Base-by-base conservation (phyloP, 2,329 filamentous ascomycete species). In the Colletotrichum cuscutae region DNA sequence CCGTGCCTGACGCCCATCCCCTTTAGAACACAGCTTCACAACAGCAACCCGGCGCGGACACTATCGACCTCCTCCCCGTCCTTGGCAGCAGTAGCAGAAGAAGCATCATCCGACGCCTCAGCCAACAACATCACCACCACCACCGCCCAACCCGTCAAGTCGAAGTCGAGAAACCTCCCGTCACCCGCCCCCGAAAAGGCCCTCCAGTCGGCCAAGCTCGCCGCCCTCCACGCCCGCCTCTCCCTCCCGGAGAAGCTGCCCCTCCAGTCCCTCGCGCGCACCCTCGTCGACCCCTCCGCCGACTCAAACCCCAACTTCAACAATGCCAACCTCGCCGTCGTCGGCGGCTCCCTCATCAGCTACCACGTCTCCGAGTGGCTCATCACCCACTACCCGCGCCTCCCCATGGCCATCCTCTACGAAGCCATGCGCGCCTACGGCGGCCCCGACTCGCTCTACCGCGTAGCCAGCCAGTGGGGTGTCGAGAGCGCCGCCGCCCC, bases 361-460 rank as follows among this genome's bases (percentile, higher is more conserved):
- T 97, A 97, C 86, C 95, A 98, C 82, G 93, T 94, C 74, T 90
- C 94, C 79, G 97, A 99, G 87, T 92, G 93, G 84, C 89, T 99
- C 76, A 86, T 98, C 77, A 95, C 93, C 86, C 93, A 92, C 79
- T 98, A 95, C 84, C 97, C 97, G 15, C 95, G 97, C 62, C 89
- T 99, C 67, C 97, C 97, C 66, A 93, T 97, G 89, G 84, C 89
- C n/a, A 93, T 99, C 69, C 86, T 98, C 65, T 97, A 95, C 84
- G 91, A 95, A 65, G 93, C 95, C 37, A 92, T 97, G 86, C 92
- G 93, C 78, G 95, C 94, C 59, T 98, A 95, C 81, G 89, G 92
- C 59, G 97, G 97, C 5, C 89, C 90, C 6, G 90, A 91, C 76
- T 91, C 95, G 1, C 88, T 98, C 59, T 86, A 92, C 64, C 87